Evolutionary conservation across 73 alveolate genomes (phyloP).

Genomic region (Paramecium octaurelia): DNA sequence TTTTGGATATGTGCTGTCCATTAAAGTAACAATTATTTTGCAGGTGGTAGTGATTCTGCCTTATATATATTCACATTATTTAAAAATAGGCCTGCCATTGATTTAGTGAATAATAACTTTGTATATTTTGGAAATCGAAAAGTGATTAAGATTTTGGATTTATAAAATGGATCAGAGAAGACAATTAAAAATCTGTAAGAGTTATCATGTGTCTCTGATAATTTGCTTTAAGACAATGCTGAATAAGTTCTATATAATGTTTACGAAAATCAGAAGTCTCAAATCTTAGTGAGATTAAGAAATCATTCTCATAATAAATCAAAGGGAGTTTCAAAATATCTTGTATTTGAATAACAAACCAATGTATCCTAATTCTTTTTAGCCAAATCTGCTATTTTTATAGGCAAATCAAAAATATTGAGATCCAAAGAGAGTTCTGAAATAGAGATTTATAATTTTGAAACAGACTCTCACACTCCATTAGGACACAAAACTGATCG

Average conservation of each 20-base stretch:
- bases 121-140: slow-evolving; percentile 65
- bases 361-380: neutral
- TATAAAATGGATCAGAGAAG: neutral
- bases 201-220: slow-evolving; percentile 53
- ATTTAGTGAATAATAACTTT: slow-evolving; percentile 61
- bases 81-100: slow-evolving; percentile 79
- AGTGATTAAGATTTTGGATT: slow-evolving; percentile 31
- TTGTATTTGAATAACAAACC: neutral
- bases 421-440: slow-evolving; percentile 49
- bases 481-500: neutral
- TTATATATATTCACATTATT: slow-evolving; percentile 85
- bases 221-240: slow-evolving; percentile 64
- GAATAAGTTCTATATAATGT: slow-evolving; percentile 63
- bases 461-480: slow-evolving; percentile 8
- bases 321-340: neutral
- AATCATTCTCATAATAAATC: neutral
- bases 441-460: slow-evolving; percentile 55
- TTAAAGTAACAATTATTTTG: slow-evolving; percentile 81
- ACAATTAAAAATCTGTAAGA: slow-evolving; percentile 41
- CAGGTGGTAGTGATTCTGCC: slow-evolving; percentile 92
- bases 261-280: neutral
- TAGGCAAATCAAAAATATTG: slow-evolving; percentile 37
- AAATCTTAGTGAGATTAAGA: slow-evolving; percentile 12
- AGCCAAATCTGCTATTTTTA: slow-evolving; percentile 56
- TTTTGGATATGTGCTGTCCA: slow-evolving; percentile 92